Evolutionary conservation across 1,139 yeast genomes (phyloP).

Genomic region (Diutina rugosa): DNA sequence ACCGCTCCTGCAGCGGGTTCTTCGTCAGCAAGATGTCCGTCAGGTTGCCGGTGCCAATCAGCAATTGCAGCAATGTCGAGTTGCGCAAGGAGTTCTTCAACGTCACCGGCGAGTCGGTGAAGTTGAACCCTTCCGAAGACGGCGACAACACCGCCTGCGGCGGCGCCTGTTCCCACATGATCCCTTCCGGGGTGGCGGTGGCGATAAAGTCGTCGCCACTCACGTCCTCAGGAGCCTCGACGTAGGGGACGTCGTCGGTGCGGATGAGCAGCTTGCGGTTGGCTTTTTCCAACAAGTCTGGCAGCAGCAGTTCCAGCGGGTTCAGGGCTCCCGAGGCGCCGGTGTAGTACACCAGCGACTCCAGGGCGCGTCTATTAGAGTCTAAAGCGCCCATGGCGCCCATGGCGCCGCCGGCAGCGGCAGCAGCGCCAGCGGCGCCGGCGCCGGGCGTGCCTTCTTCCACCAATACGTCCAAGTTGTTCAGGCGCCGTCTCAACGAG

Average conservation of each 20-base stretch:
- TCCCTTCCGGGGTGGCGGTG: constrained; percentile 14
- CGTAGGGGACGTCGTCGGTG: constrained; percentile 2
- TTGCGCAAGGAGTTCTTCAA: constrained; percentile 1
- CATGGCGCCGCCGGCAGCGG: not conserved
- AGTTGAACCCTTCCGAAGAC: not conserved
- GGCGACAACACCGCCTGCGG: not conserved
- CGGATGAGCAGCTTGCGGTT: constrained; percentile 1
- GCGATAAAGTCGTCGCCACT: constrained; percentile 18
- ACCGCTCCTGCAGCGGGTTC: not conserved
- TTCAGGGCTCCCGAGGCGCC: not conserved
- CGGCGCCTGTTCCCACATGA: constrained; percentile 13
- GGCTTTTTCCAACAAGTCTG: not conserved
- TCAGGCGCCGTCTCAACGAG: not conserved
- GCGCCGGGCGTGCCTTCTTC: not conserved
- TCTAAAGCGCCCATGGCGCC: not conserved
- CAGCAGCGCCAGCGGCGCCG: not conserved
- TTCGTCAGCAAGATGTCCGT: not conserved
- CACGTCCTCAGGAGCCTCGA: constrained; percentile 4
- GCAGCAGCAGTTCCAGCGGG: constrained; percentile 1
- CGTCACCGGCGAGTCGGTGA: not conserved
- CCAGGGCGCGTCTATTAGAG: not conserved
- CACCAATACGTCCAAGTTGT: not conserved
- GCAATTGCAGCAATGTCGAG: constrained; percentile 2
- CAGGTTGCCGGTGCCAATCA: not conserved
- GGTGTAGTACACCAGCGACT: not conserved